Percentiles rank a stretch among this genome's conserved stretches.
Conservation (phyloP, 2,329 filamentous ascomycete genomes). For the Fusarium mangiferae region DNA sequence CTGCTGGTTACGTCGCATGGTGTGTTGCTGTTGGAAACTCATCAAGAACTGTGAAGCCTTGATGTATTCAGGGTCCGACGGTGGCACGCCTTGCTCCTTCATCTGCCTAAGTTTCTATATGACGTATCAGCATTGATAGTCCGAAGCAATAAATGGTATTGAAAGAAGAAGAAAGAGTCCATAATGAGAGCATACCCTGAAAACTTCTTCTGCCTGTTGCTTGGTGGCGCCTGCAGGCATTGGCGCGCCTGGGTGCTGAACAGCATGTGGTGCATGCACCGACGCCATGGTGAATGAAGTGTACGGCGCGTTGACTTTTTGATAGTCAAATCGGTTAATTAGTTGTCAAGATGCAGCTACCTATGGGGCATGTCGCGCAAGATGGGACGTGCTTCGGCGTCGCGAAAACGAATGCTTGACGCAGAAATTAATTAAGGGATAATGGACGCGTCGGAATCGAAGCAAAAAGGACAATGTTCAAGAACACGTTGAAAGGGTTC, state of each 20-base stretch:
- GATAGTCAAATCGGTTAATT: conserved; percentile 41
- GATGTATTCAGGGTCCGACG: conserved; percentile 86
- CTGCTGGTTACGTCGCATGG: conserved; percentile 62
- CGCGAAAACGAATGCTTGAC: conserved; percentile 41
- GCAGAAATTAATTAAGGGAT: conserved; percentile 24
- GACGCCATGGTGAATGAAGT: conserved; percentile 74
- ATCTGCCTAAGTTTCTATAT: conserved; percentile 86
- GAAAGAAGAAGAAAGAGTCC: background rate
- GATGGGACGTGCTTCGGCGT: conserved; percentile 25
- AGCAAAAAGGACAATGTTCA: conserved; percentile 32
- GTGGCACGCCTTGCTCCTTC: conserved; percentile 84
- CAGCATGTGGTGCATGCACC: conserved; percentile 76
- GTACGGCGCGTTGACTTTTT: conserved; percentile 27
- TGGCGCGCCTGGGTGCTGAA: conserved; percentile 71
- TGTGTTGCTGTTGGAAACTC: conserved; percentile 74
- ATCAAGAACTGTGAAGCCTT: conserved; percentile 82
- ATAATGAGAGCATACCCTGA: conserved; percentile 61
- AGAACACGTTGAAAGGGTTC: conserved; percentile 25
- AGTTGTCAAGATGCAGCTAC: conserved; percentile 43
- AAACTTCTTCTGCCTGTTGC: conserved; percentile 81
- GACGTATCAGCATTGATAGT: conserved; percentile 29
- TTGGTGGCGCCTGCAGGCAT: conserved; percentile 76
- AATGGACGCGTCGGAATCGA: conserved; percentile 44
- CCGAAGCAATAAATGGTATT: background rate
- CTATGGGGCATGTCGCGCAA: conserved; percentile 52